A percentile compares a stretch with the other conserved stretches of the same genome.
These are phyloP conservation scores for Linum usitatissimum DNA, from an alignment of 345 rosid species.

Conservation along the genomic window DNA sequence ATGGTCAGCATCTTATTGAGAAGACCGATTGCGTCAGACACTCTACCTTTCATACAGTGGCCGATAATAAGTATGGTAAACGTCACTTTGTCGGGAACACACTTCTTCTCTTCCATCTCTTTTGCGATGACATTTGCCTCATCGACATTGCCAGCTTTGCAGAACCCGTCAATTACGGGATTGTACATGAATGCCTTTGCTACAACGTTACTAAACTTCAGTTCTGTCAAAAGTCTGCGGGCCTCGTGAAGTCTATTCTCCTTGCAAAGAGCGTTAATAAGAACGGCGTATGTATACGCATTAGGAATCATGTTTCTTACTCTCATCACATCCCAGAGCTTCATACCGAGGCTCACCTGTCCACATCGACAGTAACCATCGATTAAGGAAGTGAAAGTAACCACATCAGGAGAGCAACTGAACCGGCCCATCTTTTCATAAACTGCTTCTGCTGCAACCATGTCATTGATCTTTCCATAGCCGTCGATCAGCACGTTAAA, in stretches of 20 bases:
- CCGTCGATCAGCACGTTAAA: constrained; percentile 80
- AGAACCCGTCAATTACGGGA: constrained; percentile 85
- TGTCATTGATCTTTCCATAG: constrained; percentile 56
- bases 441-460: constrained; percentile 36
- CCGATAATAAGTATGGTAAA: constrained; percentile 87
- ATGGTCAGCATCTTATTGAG: constrained; percentile 59
- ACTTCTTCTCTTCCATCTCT: constrained; percentile 68
- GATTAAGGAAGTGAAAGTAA: constrained; percentile 71
- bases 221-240: constrained; percentile 44
- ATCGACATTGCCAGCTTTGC: constrained; percentile 81
- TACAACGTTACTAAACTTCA: constrained; percentile 34
- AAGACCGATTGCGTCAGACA: constrained; percentile 67
- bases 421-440: constrained; percentile 40
- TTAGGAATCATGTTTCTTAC: constrained; percentile 46
- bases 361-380: constrained; percentile 83
- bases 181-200: constrained; percentile 71
- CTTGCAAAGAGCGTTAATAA: constrained; percentile 65
- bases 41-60: constrained; percentile 86
- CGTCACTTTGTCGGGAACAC: constrained; percentile 79
- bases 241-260: constrained; percentile 66
- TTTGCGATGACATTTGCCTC: constrained; percentile 58
- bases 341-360: constrained; percentile 42
- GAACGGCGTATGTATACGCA: constrained; percentile 54
- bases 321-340: constrained; percentile 61
- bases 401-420: constrained; percentile 51